phyloP scores from a whole-genome alignment of 306 rosid species.

The Crataegus laevigata region DNA sequence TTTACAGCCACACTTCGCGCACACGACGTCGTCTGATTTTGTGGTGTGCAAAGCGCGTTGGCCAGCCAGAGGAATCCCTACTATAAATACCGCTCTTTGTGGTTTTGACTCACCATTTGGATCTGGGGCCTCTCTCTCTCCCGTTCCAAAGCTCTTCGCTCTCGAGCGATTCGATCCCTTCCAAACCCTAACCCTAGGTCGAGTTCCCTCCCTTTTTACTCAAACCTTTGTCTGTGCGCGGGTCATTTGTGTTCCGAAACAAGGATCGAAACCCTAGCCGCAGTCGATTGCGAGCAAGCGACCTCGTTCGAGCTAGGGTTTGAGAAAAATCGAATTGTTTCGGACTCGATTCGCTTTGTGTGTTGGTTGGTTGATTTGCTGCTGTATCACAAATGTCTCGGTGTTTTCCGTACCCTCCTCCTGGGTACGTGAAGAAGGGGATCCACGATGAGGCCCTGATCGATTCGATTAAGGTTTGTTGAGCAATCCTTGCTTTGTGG shows the following conservation, averaged over 20 bases:
- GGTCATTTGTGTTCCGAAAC: not conserved
- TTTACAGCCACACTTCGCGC: not conserved
- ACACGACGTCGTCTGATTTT: not conserved
- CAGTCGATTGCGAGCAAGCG: not conserved
- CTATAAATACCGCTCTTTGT: not conserved
- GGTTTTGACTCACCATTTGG: fast-evolving
- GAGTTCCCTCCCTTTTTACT: not conserved
- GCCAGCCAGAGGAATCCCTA: not conserved
- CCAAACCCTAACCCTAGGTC: not conserved
- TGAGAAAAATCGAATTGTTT: not conserved
- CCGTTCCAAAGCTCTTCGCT: not conserved
- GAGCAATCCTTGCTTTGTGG: conserved; percentile 20
- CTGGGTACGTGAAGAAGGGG: conserved; percentile 19
- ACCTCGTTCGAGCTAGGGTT: conserved; percentile 9
- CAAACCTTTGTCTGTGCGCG: conserved; percentile 4
- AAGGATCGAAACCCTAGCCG: conserved; percentile 6
- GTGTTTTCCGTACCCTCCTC: conserved; percentile 30
- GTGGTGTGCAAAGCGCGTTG: not conserved
- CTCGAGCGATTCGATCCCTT: not conserved
- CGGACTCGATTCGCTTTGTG: not conserved
- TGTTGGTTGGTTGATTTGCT: not conserved
- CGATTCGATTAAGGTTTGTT: conserved; percentile 37
- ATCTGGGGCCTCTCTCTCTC: conserved; percentile 5
- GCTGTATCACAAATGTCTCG: conserved; percentile 16
- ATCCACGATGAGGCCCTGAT: conserved; percentile 20